Evolutionary conservation across 2,329 filamentous ascomycete species (phyloP).

Genomic region (Scolecobasidium constrictum): DNA sequence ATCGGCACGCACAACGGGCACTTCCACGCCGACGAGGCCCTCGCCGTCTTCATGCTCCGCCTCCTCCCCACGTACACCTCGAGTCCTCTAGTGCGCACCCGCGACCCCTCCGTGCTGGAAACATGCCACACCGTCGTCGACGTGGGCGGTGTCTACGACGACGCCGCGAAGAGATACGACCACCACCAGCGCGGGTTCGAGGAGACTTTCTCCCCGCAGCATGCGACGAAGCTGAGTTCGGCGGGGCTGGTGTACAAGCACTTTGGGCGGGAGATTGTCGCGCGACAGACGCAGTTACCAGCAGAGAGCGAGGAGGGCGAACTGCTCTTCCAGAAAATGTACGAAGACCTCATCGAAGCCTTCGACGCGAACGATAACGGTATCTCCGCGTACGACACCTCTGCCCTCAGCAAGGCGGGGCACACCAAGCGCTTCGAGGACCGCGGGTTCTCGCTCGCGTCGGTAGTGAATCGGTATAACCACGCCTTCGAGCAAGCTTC

Average conservation of each 20-base stretch:
- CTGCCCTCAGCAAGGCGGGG: constrained; percentile 55
- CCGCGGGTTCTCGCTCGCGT: constrained; percentile 73
- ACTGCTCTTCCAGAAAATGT: constrained; percentile 77
- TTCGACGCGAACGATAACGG: constrained; percentile 98
- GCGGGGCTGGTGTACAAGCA: constrained; percentile 94
- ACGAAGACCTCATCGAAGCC: constrained; percentile 87
- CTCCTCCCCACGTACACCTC: constrained; percentile 69
- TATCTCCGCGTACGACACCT: constrained; percentile 69
- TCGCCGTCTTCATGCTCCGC: constrained; percentile 92
- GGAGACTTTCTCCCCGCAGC: constrained; percentile 66
- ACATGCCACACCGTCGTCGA: constrained; percentile 93
- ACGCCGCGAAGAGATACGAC: constrained; percentile 69
- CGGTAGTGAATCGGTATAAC: constrained; percentile 79
- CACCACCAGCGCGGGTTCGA: constrained; percentile 92
- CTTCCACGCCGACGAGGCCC: constrained; percentile 97
- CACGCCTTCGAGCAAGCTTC: constrained; percentile 31
- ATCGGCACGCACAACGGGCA: constrained; percentile 97
- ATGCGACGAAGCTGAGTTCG: constrained; percentile 80
- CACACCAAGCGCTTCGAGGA: constrained; percentile 75
- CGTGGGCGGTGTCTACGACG: constrained; percentile 90
- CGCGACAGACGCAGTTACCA: constrained; percentile 48
- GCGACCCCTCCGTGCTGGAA: constrained; percentile 67
- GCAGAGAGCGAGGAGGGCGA: constrained; percentile 53
- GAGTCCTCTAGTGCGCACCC: constrained; percentile 71
- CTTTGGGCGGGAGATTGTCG: constrained; percentile 78